phyloP scores from a whole-genome alignment of 495 filamentous ascomycete genomes.

The Trypethelium eluteriae region DNA sequence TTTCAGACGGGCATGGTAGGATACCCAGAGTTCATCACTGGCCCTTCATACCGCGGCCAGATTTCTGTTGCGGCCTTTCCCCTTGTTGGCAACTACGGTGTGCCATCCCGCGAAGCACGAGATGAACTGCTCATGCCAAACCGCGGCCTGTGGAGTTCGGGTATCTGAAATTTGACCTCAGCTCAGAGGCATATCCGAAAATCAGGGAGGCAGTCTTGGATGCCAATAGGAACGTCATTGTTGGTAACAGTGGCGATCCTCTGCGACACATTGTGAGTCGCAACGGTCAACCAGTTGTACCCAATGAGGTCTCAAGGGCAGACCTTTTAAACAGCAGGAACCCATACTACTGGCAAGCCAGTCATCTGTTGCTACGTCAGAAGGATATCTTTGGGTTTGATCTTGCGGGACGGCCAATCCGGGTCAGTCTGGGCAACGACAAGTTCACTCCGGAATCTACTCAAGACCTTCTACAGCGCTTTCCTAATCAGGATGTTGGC shows the following conservation, averaged over 20 bases:
- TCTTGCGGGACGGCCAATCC: constrained; percentile 92
- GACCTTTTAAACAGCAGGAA: constrained; percentile 2
- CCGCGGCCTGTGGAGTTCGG: neutral
- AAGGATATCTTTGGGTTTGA: constrained; percentile 59
- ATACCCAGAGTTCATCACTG: constrained; percentile 90
- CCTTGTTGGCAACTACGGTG: constrained; percentile 85
- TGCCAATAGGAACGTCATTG: neutral
- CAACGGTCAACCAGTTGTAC: neutral
- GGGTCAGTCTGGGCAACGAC: constrained; percentile 99
- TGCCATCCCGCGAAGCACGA: constrained; percentile 72
- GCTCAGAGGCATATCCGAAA: neutral
- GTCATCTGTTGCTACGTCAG: neutral
- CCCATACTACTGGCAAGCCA: neutral
- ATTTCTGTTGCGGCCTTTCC: constrained; percentile 88
- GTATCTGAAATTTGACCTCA: neutral
- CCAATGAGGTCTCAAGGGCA: neutral
- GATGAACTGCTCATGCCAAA: constrained; percentile 58
- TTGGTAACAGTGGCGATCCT: neutral
- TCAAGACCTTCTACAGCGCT: constrained; percentile 80
- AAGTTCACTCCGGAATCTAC: constrained; percentile 99
- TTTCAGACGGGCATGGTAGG: constrained; percentile 99
- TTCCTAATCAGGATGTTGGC: constrained; percentile 65
- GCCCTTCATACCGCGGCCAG: constrained; percentile 87
- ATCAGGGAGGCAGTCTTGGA: neutral
- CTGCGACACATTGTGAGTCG: neutral